These are phyloP conservation scores for Amborella trichopoda DNA, from an alignment of 164 flowering plant genomes.

Conservation along the genomic window DNA sequence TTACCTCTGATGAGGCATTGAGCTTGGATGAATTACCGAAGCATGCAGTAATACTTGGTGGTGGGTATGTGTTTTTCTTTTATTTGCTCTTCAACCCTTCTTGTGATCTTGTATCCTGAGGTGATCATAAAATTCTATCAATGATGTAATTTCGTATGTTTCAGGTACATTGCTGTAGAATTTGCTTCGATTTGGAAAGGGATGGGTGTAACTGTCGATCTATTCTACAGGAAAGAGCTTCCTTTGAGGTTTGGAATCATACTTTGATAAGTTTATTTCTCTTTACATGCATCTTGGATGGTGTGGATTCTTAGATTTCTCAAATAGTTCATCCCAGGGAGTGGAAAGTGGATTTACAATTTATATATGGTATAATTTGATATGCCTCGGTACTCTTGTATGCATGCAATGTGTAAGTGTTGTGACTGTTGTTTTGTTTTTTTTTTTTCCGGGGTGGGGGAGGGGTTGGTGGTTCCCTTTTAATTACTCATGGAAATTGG, in stretches of 20 bases:
- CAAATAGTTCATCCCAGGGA: no score
- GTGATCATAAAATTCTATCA: neutral
- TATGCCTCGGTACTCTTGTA: no score
- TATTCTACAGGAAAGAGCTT: conserved; percentile 80
- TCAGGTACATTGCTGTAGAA: conserved; percentile 94
- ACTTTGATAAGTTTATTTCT: conserved; percentile 2
- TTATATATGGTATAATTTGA: no score
- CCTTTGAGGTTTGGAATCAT: conserved; percentile 58
- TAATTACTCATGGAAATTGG: no score
- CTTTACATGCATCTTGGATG: no score
- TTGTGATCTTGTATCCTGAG: neutral
- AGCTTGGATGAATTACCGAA: conserved; percentile 94
- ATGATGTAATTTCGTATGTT: conserved; percentile 4
- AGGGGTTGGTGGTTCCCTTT: no score
- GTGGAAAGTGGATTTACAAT: no score
- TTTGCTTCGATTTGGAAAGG: conserved; percentile 99
- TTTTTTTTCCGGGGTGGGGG: no score
- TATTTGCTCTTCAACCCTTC: neutral
- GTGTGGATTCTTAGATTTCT: no score
- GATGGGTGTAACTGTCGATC: conserved; percentile 76
- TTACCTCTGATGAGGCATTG: conserved; percentile 97
- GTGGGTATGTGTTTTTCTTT: conserved; percentile 44
- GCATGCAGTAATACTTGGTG: conserved; percentile 80
- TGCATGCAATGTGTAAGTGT: no score
- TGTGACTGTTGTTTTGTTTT: no score